Percentiles rank a stretch among this genome's conserved stretches.
These are phyloP conservation scores for Podospora pseudopauciseta DNA, from an alignment of 495 filamentous ascomycete genomes.

Conservation along the genomic window DNA sequence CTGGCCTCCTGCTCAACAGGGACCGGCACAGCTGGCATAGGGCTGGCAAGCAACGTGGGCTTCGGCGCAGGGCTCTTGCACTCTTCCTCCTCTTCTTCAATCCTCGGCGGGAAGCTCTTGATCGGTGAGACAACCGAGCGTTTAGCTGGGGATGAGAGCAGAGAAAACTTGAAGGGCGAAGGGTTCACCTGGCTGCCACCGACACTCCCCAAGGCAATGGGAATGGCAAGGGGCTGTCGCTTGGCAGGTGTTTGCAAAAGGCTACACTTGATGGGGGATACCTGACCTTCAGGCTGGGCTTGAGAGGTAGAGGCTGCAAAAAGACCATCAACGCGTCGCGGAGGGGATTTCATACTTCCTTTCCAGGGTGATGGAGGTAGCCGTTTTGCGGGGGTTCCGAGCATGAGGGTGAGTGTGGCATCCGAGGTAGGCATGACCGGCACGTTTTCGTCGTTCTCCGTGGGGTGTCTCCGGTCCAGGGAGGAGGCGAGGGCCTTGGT, in stretches of 20 bases:
- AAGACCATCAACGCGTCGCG: slow-evolving; percentile 39
- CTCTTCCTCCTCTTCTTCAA: slow-evolving; percentile 14
- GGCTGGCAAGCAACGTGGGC: slow-evolving; percentile 39
- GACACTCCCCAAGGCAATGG: slow-evolving; percentile 20
- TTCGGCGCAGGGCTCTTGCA: slow-evolving; percentile 22
- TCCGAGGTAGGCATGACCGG: slow-evolving; percentile 20
- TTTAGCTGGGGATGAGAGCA: slow-evolving; percentile 49
- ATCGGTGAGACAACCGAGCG: slow-evolving; percentile 39
- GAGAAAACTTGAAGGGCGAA: slow-evolving; percentile 41
- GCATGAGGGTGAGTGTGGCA: slow-evolving; percentile 22
- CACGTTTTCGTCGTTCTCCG: slow-evolving; percentile 20
- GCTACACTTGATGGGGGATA: slow-evolving; percentile 34
- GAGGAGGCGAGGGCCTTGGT: slow-evolving; percentile 20
- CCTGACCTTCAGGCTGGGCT: slow-evolving; percentile 10
- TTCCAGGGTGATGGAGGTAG: slow-evolving; percentile 47
- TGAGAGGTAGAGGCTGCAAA: slow-evolving; percentile 10
- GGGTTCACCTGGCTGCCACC: not conserved
- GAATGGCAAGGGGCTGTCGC: slow-evolving; percentile 40
- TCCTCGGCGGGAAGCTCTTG: slow-evolving; percentile 23
- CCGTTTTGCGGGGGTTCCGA: slow-evolving; percentile 48
- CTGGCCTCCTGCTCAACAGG: not conserved
- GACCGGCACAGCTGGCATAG: slow-evolving; percentile 28
- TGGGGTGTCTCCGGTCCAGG: not conserved
- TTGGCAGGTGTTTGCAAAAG: slow-evolving; percentile 50
- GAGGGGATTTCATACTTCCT: slow-evolving; percentile 45